Evolutionary conservation across 192 early-diverging fungal genomes (phyloP).

Genomic region (Podila horticola): DNA sequence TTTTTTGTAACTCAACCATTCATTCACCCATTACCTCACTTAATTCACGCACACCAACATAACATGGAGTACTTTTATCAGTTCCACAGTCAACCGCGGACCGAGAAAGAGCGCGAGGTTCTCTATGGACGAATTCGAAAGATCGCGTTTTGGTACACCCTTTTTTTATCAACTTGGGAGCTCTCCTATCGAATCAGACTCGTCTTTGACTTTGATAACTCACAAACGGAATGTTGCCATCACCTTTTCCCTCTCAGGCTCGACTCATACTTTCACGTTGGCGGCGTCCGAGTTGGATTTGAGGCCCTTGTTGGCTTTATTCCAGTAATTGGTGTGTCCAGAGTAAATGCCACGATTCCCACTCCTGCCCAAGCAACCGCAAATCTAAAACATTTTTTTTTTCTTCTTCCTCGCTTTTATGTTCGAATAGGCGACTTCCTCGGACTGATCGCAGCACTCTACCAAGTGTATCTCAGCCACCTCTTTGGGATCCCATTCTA

Average conservation of each 20-base stretch:
- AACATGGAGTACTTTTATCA: constrained; percentile 23
- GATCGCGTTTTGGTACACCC: constrained; percentile 20
- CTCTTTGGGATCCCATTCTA: constrained; percentile 31
- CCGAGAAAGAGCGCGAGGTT: constrained; percentile 31
- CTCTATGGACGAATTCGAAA: constrained; percentile 39
- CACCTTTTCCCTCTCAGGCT: constrained; percentile 4
- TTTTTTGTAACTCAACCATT: too few relatives aligned
- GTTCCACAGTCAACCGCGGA: constrained; percentile 34
- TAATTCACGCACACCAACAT: too few relatives aligned
- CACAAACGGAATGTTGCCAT: too few relatives aligned
- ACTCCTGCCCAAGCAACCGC: background rate
- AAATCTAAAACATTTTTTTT: background rate
- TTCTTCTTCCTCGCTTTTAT: background rate
- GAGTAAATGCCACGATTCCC: background rate
- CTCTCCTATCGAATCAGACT: too few relatives aligned
- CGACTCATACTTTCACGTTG: constrained; percentile 26
- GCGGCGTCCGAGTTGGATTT: constrained; percentile 24
- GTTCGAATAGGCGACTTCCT: constrained; percentile 30
- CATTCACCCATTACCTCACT: too few relatives aligned
- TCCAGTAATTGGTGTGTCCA: constrained; percentile 26
- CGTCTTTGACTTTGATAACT: too few relatives aligned
- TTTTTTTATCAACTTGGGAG: too few relatives aligned
- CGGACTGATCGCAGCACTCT: constrained; percentile 31
- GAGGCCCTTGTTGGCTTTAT: constrained; percentile 43
- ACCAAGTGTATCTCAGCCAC: constrained; percentile 34